Evolutionary conservation across 345 rosid genomes (phyloP), one percentile per base, ranked within the genome.

Genomic region (Salix udensis): DNA sequence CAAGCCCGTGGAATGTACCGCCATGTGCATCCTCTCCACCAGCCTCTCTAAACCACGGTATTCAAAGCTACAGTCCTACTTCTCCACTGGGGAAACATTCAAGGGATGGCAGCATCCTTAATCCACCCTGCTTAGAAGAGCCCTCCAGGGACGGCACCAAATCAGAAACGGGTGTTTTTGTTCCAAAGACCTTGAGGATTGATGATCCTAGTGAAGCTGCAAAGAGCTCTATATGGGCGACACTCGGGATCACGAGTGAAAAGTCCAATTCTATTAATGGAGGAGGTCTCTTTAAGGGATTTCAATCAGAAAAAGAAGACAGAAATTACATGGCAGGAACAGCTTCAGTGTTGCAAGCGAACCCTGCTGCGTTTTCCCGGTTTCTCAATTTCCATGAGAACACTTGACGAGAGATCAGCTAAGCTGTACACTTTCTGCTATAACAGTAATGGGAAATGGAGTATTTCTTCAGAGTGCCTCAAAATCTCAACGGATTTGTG

Each of bases 351-450:
- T 75, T 91, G 82, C 96, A 82, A 75, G 91, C 88, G 74, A 91
- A 93, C 82, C 97, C 94, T 36, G 96, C 93, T 30, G 96, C 97
- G 60, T 70, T 87, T 82, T 91, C 83, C 68, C 86, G 96, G 70
- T 85, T 94, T 42, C 79, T 85, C 80, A 86, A 87, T 76, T 93
- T 93, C 88, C 91, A 79, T 0, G 96, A 93, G 76, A 85, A 74
- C 82, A 84, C 81, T 62, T 89, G 81, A 80, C n/a, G 16, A 68
- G 71, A 39, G 62, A 58, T 58, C 62, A n/a, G 62, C 11, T 9
- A 58, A 58, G 14, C 0, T 9, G 62, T 58, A 58, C 13, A 58
- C 28, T 58, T 58, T 58, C 62, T n/a, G 28, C 62, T 1, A n/a
- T 58, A 58, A 58, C 23, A 21, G 62, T n/a, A 58, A 58, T n/a